phyloP scores from a whole-genome alignment of 352 stramenopile species.

The Pythium brassicae region DNA sequence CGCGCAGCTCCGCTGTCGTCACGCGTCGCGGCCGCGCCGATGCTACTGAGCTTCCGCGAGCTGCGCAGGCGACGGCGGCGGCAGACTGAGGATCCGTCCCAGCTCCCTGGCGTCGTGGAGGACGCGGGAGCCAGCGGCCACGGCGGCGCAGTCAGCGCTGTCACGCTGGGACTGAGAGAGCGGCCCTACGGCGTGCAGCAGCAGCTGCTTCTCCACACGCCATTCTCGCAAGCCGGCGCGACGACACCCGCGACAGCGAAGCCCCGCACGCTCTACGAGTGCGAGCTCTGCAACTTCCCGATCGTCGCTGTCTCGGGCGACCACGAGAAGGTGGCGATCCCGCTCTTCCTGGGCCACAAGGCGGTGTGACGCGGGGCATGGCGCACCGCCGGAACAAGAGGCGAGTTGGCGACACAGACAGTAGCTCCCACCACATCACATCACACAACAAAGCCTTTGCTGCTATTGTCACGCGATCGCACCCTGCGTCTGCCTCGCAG shows the following conservation, averaged over 20 bases:
- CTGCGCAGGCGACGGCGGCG: constrained; percentile 7
- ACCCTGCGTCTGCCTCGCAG: neutral
- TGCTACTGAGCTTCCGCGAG: constrained; percentile 13
- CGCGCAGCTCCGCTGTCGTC: constrained; percentile 2
- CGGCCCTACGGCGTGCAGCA: constrained; percentile 2
- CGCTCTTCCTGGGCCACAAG: constrained; percentile 16
- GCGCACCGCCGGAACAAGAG: neutral
- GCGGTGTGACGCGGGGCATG: neutral
- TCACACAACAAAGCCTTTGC: neutral
- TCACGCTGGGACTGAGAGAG: constrained; percentile 9
- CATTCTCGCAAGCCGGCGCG: no score
- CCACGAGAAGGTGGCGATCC: constrained; percentile 15
- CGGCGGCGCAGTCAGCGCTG: neutral
- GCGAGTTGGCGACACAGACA: neutral
- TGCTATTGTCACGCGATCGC: neutral
- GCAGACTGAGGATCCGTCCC: constrained; percentile 2
- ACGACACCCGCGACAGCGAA: neutral
- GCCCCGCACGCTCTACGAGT: constrained; percentile 36
- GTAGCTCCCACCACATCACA: no score
- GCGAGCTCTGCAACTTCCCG: constrained; percentile 34
- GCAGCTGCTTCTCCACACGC: neutral
- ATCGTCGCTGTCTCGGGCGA: constrained; percentile 23
- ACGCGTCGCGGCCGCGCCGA: neutral
- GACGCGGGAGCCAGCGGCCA: neutral
- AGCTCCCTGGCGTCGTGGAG: constrained; percentile 7